Evolutionary conservation across 2,329 filamentous ascomycete genomes (phyloP).

Genomic region (Ceratocystis colombiana): DNA sequence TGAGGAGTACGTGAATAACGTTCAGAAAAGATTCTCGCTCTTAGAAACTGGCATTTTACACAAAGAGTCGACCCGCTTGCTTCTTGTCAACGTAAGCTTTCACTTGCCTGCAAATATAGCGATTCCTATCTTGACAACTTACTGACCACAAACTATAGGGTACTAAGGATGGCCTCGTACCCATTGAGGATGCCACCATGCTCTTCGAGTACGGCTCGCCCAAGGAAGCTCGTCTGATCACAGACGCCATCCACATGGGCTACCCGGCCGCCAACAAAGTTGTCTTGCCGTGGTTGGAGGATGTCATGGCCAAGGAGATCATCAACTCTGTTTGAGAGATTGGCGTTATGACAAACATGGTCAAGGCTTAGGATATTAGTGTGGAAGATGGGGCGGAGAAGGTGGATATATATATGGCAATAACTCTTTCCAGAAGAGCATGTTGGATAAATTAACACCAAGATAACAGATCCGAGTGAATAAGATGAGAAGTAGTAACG

Average conservation of each 20-base stretch:
- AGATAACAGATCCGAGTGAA: neutral
- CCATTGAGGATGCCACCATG: slow-evolving; percentile 57
- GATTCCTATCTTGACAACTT: neutral
- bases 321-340: neutral
- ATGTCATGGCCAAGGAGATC: slow-evolving; percentile 36
- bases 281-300: slow-evolving; percentile 54
- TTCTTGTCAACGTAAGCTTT: slow-evolving; percentile 49
- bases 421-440: slow-evolving; percentile 15
- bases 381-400: neutral
- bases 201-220: slow-evolving; percentile 54
- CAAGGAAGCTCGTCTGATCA: slow-evolving; percentile 54
- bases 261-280: slow-evolving; percentile 50
- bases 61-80: slow-evolving; percentile 44
- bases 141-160: slow-evolving; percentile 36
- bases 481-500: neutral
- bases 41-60: slow-evolving; percentile 50
- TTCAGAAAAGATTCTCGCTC: slow-evolving; percentile 52
- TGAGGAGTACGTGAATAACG: slow-evolving; percentile 45
- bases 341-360: neutral
- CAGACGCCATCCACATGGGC: slow-evolving; percentile 54
- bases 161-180: slow-evolving; percentile 54
- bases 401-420: neutral
- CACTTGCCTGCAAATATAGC: neutral
- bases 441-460: slow-evolving; percentile 2
- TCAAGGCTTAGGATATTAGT: neutral